phyloP scores from a whole-genome alignment of 768 basidiomycete genomes.

The Macrocybe gigantea region DNA sequence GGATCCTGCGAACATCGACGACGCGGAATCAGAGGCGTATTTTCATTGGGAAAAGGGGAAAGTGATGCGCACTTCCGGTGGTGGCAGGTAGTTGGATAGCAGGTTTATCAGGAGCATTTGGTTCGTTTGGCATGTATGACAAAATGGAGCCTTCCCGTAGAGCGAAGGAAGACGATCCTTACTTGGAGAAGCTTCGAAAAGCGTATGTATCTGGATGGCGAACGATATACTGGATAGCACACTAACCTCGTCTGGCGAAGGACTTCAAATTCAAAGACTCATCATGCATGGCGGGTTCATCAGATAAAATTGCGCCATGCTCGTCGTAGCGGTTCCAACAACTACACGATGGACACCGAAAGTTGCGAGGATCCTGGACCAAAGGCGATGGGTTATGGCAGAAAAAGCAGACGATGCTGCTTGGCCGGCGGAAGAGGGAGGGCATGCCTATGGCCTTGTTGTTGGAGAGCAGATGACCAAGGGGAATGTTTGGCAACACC shows the following conservation, averaged over 20 bases:
- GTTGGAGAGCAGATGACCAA: slow-evolving; percentile 1
- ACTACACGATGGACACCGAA: slow-evolving; percentile 59
- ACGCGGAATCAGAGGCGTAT: slow-evolving; percentile 3
- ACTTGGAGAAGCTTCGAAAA: slow-evolving; percentile 52
- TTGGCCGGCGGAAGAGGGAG: slow-evolving; percentile 47
- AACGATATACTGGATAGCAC: neutral
- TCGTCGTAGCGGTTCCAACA: slow-evolving; percentile 75
- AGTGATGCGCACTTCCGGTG: slow-evolving; percentile 53
- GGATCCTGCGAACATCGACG: slow-evolving; percentile 48
- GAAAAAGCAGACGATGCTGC: slow-evolving; percentile 60
- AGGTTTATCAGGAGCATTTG: slow-evolving; percentile 84
- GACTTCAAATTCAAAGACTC: slow-evolving; percentile 62
- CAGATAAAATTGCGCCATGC: slow-evolving; percentile 72
- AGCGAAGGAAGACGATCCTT: slow-evolving; percentile 63
- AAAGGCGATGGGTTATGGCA: slow-evolving; percentile 45
- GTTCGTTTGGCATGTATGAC: slow-evolving; percentile 88
- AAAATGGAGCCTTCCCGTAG: slow-evolving; percentile 65
- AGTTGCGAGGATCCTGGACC: slow-evolving; percentile 47
- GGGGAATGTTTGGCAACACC: neutral
- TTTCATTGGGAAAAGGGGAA: neutral
- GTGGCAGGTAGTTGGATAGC: slow-evolving; percentile 83
- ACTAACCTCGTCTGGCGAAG: slow-evolving; percentile 69
- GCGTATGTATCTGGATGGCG: neutral
- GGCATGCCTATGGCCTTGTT: slow-evolving; percentile 20
- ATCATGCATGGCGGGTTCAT: slow-evolving; percentile 87